A percentile compares a stretch with the other conserved stretches of the same genome.
These are phyloP conservation scores for Chlamydomonas sp. DNA, from an alignment of 139 green algal genomes.

Conservation along the genomic window DNA sequence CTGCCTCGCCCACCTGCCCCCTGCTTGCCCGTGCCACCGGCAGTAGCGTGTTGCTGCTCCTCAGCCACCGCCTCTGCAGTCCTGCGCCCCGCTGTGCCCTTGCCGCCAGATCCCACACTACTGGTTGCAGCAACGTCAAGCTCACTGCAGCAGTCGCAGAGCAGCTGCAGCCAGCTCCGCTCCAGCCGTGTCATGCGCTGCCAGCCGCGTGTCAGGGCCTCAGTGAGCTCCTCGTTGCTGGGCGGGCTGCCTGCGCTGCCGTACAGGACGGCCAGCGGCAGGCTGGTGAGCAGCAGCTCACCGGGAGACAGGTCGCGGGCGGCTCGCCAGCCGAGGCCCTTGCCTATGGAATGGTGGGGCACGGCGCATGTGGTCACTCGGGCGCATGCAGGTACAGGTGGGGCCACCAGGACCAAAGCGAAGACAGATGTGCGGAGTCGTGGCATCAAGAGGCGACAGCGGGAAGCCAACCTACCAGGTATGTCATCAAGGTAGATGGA, in stretches of 20 bases:
- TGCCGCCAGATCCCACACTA: too few species aligned
- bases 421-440: too few species aligned
- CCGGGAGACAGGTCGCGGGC: slow-evolving; percentile 9
- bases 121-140: too few species aligned
- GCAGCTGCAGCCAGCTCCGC: slow-evolving; percentile 20
- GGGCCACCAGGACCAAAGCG: too few species aligned
- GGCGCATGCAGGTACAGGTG: background rate
- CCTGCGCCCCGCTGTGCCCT: too few species aligned
- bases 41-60: too few species aligned
- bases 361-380: background rate
- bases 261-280: slow-evolving; percentile 32
- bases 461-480: background rate
- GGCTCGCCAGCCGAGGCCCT: slow-evolving; percentile 30
- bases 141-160: background rate
- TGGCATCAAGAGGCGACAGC: background rate
- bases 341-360: background rate
- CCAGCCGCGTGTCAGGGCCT: background rate
- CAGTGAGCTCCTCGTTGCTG: background rate
- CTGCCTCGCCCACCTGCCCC: too few species aligned
- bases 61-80: too few species aligned
- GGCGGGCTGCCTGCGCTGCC: background rate
- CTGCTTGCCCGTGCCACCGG: too few species aligned
- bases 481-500: background rate
- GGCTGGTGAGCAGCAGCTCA: slow-evolving; percentile 23
- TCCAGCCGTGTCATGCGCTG: background rate